Base-by-base conservation (phyloP, 164 flowering plant genomes). In the Hamamelis virginiana region DNA sequence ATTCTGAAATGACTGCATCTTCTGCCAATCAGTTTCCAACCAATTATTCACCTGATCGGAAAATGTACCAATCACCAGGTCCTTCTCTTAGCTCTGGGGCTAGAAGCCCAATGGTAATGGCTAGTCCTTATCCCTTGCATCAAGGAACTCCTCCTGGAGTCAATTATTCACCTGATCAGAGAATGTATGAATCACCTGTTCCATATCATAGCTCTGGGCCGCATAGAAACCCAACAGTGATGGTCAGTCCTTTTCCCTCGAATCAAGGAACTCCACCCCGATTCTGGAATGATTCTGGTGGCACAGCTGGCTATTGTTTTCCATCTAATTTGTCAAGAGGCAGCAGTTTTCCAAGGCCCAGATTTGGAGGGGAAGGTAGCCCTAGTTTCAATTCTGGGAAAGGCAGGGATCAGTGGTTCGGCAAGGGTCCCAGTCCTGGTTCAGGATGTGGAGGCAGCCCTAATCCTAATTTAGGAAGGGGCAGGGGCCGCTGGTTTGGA, bases 381-480 rank as follows among this genome's bases (percentile, higher is more conserved):
- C 79, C 81, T 43, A 53, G 50, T 55, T 64, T 68, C 55, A 59
- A 73, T 62, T 11, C 69, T 23, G 82, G 79, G 26, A 78, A 65
- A 22, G 82, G 80, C 19, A 67, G 74, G 59, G 59, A 68, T 67
- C 60, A 57, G 8, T 55, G 69, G 58, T 58, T 48, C 26, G 46
- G 45, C 57, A 64, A 62, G 64, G 71, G 73, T 67, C 78, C 81
- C 41, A 64, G 69, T 46, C 73, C 82, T 26, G 58, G 64, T 69
- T 61, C 76, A 55, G 84, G 80, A 53, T 41, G 43, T 44, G 70
- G 76, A 59, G 74, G 74, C 48, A 73, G 74, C 74, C 68, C 69
- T 55, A 77, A 71, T 44, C 65, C 68, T 68, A 50, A 62, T 52
- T 55, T 59, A 22, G 85, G 85, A 64, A 69, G 83, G 59, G 87